These are phyloP conservation scores for Colletotrichum magnum DNA, from an alignment of 2,329 filamentous ascomycete genomes.

Conservation along the genomic window DNA sequence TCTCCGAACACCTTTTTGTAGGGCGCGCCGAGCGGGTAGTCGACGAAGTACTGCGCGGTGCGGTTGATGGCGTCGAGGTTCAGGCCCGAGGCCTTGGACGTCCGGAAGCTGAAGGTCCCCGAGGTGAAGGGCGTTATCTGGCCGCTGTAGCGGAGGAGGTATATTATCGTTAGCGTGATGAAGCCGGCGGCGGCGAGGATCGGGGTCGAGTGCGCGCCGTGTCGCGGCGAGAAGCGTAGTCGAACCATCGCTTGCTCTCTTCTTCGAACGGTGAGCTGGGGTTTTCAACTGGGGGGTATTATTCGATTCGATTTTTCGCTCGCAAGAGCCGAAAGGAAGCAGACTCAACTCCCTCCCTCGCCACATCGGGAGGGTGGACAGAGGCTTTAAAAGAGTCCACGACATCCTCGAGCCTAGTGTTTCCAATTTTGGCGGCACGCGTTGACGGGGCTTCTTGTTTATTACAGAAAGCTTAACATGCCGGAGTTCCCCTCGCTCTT, in stretches of 20 bases:
- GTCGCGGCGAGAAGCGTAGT: constrained; percentile 21
- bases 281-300: not conserved
- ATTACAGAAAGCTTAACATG: constrained; percentile 30
- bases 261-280: not conserved
- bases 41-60: constrained; percentile 43
- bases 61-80: constrained; percentile 38
- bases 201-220: constrained; percentile 22
- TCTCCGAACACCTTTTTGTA: constrained; percentile 52
- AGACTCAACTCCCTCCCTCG: no score
- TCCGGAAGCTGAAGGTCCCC: constrained; percentile 17
- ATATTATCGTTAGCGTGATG: constrained; percentile 23
- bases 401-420: not conserved
- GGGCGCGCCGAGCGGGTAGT: constrained; percentile 47
- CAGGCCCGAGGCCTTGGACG: constrained; percentile 10
- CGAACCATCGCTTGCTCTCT: constrained; percentile 19
- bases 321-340: not conserved
- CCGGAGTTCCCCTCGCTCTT: not conserved
- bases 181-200: constrained; percentile 24
- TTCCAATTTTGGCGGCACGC: constrained; percentile 3
- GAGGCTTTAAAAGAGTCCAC: constrained; percentile 12
- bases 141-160: constrained; percentile 26
- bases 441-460: not conserved
- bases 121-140: constrained; percentile 26
- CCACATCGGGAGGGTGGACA: not conserved
- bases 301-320: not conserved